phyloP scores from a whole-genome alignment of 2,329 filamentous ascomycete genomes.

The Colletotrichum simmondsii region DNA sequence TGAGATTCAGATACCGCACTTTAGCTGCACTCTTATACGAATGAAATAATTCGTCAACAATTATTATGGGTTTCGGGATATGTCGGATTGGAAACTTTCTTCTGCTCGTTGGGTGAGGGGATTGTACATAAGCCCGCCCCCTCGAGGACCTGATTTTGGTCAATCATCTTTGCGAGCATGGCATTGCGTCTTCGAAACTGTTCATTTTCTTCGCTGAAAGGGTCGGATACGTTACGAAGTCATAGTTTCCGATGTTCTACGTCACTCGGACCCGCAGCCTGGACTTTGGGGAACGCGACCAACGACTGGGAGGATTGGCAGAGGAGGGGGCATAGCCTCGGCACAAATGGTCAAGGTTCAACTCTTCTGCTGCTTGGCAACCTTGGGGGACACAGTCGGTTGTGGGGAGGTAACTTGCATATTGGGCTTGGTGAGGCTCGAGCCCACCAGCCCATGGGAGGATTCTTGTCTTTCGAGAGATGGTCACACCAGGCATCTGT shows the following conservation, averaged over 20 bases:
- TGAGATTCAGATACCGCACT: background rate
- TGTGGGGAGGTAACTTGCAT: slow-evolving; percentile 1
- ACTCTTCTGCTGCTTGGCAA: background rate
- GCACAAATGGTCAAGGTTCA: background rate
- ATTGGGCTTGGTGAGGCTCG: background rate
- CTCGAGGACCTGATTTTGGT: slow-evolving; percentile 14
- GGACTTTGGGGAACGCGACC: background rate
- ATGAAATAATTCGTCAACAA: background rate
- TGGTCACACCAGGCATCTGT: slow-evolving; percentile 15
- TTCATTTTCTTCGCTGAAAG: background rate
- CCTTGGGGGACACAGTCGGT: background rate
- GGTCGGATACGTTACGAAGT: background rate
- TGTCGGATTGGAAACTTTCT: background rate
- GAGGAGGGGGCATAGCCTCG: background rate
- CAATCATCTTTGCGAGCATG: slow-evolving; percentile 27
- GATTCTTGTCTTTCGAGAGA: slow-evolving; percentile 4
- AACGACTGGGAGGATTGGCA: background rate
- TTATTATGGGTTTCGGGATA: background rate
- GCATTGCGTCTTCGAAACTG: slow-evolving; percentile 20
- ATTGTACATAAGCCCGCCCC: background rate
- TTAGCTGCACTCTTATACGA: background rate
- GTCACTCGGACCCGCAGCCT: background rate
- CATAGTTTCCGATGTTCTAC: background rate
- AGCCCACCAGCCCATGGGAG: background rate
- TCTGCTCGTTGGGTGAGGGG: background rate